These are phyloP conservation scores for Ceratobasidium sp. DNA, from an alignment of 1,284 basidiomycete genomes.

Conservation along the genomic window DNA sequence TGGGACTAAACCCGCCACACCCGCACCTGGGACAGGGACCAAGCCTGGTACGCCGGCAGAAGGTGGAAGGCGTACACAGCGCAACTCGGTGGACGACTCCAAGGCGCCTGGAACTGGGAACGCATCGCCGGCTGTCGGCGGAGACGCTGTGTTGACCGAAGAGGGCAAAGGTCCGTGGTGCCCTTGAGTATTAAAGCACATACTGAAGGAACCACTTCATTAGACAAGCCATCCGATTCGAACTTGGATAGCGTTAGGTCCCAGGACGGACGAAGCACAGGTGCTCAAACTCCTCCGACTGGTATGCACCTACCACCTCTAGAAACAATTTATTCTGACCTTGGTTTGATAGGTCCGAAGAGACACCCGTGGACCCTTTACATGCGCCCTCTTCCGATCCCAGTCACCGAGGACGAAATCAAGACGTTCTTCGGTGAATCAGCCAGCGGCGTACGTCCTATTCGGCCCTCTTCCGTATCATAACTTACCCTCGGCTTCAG, in stretches of 20 bases:
- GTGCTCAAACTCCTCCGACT: conserved; percentile 69
- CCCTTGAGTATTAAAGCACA: background rate
- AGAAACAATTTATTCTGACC: background rate
- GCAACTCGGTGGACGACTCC: conserved; percentile 37
- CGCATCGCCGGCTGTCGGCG: conserved; percentile 32
- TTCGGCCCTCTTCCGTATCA: conserved; percentile 27
- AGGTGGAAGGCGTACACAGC: conserved; percentile 33
- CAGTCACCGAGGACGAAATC: conserved; percentile 71
- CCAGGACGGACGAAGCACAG: conserved; percentile 52
- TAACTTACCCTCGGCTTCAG: conserved; percentile 50
- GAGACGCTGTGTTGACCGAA: conserved; percentile 4
- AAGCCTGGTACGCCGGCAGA: conserved; percentile 41
- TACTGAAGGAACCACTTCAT: background rate
- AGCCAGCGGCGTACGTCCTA: conserved; percentile 61
- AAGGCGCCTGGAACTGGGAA: conserved; percentile 35
- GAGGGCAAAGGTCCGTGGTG: background rate
- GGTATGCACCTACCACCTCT: conserved; percentile 37
- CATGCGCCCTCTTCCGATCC: conserved; percentile 65
- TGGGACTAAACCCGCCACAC: conserved; percentile 46
- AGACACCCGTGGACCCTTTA: conserved; percentile 86
- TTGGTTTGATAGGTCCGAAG: conserved; percentile 51
- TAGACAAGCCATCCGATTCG: background rate
- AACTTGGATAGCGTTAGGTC: conserved; percentile 17
- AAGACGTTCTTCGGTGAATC: conserved; percentile 77
- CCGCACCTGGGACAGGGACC: conserved; percentile 34